Evolutionary conservation across 83 land plant genomes (phyloP).

Genomic region (Picea engelmannii): DNA sequence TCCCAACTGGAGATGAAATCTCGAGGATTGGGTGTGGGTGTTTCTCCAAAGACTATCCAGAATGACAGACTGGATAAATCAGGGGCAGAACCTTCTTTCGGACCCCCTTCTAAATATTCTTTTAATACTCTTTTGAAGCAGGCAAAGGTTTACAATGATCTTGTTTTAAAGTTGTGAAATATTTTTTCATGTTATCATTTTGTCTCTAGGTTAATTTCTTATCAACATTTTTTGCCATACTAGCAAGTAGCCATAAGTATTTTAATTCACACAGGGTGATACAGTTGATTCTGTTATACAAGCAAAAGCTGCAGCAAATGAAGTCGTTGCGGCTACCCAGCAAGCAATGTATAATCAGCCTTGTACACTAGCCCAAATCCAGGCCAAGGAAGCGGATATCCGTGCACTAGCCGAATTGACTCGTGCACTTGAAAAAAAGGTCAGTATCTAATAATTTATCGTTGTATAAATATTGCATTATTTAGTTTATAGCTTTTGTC

Average conservation of each 20-base stretch:
- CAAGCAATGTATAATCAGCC: constrained; percentile 56
- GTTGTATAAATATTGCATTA: not conserved
- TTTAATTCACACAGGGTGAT: constrained; percentile 53
- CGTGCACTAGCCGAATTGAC: constrained; percentile 78
- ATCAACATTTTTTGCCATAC: not conserved
- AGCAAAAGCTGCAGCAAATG: constrained; percentile 63
- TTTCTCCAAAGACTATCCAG: constrained; percentile 29
- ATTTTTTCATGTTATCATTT: constrained; percentile 5
- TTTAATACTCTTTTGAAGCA: constrained; percentile 54
- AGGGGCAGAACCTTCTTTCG: constrained; percentile 16
- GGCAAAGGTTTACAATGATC: constrained; percentile 57
- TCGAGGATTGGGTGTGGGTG: constrained; percentile 29
- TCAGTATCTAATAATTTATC: constrained; percentile 14
- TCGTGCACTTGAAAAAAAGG: constrained; percentile 84
- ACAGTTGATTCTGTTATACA: constrained; percentile 54
- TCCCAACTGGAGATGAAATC: constrained; percentile 28
- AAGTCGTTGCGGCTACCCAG: constrained; percentile 62
- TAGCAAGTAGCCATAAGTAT: not conserved
- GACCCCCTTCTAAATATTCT: constrained; percentile 31
- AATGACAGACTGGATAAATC: constrained; percentile 51
- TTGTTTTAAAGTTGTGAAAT: constrained; percentile 1
- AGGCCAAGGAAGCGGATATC: constrained; percentile 88
- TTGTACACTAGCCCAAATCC: constrained; percentile 48
- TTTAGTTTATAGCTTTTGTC: not conserved
- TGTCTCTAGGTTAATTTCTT: not conserved